These are phyloP conservation scores for Tagetes patula DNA, from an alignment of 129 eudicot genomes.

Conservation along the genomic window DNA sequence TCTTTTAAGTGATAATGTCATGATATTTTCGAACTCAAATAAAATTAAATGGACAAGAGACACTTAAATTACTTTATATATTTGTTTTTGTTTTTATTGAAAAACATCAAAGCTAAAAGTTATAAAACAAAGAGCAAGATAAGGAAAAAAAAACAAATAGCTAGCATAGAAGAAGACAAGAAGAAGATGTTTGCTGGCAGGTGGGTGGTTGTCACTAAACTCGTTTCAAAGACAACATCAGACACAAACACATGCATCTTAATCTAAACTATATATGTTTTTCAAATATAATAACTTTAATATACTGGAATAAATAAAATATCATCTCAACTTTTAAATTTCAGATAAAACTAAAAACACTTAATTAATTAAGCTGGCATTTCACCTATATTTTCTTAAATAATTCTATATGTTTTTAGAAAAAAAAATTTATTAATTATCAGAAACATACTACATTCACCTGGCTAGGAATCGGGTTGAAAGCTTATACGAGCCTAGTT, in stretches of 20 bases:
- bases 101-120: constrained; percentile 4
- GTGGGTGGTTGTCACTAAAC: constrained; percentile 29
- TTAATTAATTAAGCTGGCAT: neutral
- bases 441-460: too few relatives aligned
- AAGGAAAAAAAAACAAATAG: constrained; percentile 7
- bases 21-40: too few relatives aligned
- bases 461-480: neutral
- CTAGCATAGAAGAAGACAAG: constrained; percentile 19
- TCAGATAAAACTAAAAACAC: neutral
- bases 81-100: neutral
- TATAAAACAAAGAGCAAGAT: neutral
- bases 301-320: neutral
- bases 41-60: neutral
- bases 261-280: neutral
- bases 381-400: too few relatives aligned
- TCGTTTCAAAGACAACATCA: constrained; percentile 31
- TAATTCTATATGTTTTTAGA: too few relatives aligned
- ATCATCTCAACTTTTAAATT: neutral
- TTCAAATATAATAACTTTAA: neutral
- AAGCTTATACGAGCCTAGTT: too few relatives aligned
- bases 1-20: too few relatives aligned
- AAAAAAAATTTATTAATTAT: too few relatives aligned
- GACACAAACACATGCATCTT: constrained; percentile 31
- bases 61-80: neutral
- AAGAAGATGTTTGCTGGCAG: constrained; percentile 34